These are phyloP conservation scores for Ganoderma meredithae DNA, from an alignment of 1,284 basidiomycete genomes.

Conservation along the genomic window DNA sequence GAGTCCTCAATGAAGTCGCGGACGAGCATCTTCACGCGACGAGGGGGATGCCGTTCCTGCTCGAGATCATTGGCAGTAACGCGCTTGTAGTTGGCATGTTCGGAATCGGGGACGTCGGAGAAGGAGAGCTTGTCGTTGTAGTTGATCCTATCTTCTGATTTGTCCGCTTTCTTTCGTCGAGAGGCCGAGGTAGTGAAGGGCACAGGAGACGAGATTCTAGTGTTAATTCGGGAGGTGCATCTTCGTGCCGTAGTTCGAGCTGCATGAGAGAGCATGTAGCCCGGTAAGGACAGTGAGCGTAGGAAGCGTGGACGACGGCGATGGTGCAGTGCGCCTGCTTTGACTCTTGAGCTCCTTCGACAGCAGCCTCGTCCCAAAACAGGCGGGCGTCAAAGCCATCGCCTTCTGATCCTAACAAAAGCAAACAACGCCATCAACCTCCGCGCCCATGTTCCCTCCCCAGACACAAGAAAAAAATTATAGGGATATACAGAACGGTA, in stretches of 20 bases:
- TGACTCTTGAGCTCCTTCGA: no score
- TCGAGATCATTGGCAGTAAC: constrained; percentile 83
- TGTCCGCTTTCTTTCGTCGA: constrained; percentile 46
- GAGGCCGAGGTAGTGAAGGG: constrained; percentile 22
- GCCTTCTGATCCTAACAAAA: constrained; percentile 25
- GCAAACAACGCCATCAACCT: constrained; percentile 16
- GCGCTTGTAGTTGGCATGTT: constrained; percentile 63
- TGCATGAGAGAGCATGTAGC: constrained; percentile 32
- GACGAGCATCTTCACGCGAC: constrained; percentile 90
- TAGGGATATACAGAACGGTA: neutral
- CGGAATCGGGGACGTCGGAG: constrained; percentile 53
- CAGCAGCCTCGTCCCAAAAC: neutral
- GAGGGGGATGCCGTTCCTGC: constrained; percentile 70
- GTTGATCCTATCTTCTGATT: constrained; percentile 67
- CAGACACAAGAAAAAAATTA: no score
- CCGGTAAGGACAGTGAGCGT: neutral
- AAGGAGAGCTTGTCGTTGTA: constrained; percentile 67
- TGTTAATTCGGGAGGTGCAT: constrained; percentile 13
- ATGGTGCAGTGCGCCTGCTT: neutral
- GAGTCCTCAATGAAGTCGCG: constrained; percentile 98
- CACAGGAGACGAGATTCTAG: constrained; percentile 12
- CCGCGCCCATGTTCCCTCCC: neutral
- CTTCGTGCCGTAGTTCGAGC: constrained; percentile 22
- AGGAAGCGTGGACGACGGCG: neutral
- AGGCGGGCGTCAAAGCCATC: constrained; percentile 23